Percentiles rank a stretch among this genome's conserved stretches.
phyloP scores from a whole-genome alignment of 2,329 filamentous ascomycete genomes.

The Penicillium sp. region DNA sequence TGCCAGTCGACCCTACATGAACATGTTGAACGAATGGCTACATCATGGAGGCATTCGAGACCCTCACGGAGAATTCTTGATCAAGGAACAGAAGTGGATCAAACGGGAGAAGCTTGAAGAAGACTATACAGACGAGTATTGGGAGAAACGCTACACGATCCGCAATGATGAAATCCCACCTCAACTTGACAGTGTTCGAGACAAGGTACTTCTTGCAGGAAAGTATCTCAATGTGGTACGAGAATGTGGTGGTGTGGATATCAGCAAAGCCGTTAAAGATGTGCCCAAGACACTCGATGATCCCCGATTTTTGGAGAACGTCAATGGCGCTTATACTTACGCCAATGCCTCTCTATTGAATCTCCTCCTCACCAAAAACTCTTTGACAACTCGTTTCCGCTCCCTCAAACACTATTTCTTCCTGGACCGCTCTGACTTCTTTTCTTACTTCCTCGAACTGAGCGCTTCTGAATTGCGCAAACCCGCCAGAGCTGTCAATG shows the following conservation, averaged over 20 bases:
- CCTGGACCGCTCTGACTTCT: slow-evolving; percentile 95
- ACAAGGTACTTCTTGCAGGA: slow-evolving; percentile 90
- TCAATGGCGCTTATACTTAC: slow-evolving; percentile 91
- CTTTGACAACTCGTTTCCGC: slow-evolving; percentile 78
- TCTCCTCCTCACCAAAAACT: slow-evolving; percentile 87
- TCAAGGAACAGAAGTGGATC: slow-evolving; percentile 96
- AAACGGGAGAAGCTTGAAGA: slow-evolving; percentile 85
- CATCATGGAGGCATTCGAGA: slow-evolving; percentile 95
- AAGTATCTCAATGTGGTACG: slow-evolving; percentile 98
- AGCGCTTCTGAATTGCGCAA: slow-evolving; percentile 87
- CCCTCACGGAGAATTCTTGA: slow-evolving; percentile 87
- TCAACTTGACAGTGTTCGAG: slow-evolving; percentile 85
- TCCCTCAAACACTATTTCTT: slow-evolving; percentile 99
- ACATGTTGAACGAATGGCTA: slow-evolving; percentile 97
- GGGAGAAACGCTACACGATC: slow-evolving; percentile 96
- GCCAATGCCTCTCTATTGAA: slow-evolving; percentile 92
- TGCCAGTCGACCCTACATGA: slow-evolving; percentile 92
- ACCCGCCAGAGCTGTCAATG: slow-evolving; percentile 83
- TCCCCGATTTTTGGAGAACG: slow-evolving; percentile 87
- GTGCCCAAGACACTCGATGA: slow-evolving; percentile 94
- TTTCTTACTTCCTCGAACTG: slow-evolving; percentile 95
- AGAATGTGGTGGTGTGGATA: slow-evolving; percentile 93
- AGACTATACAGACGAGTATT: slow-evolving; percentile 98
- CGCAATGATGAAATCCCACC: slow-evolving; percentile 88
- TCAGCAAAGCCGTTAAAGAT: slow-evolving; percentile 82